These are phyloP conservation scores for Byssothecium circinans DNA, from an alignment of 2,329 filamentous ascomycete species.

Conservation along the genomic window DNA sequence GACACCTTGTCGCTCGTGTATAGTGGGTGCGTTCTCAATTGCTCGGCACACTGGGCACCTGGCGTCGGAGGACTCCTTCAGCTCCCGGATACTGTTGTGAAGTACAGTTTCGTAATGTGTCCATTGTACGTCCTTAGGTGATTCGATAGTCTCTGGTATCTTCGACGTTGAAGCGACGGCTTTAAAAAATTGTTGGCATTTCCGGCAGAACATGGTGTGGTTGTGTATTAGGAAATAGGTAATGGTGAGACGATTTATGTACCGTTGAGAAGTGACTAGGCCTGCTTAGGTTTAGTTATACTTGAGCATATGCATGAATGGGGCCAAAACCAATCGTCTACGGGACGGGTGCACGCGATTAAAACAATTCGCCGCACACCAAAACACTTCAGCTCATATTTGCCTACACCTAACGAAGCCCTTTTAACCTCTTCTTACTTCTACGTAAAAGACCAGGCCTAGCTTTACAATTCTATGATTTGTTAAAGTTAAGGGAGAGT, in stretches of 20 bases:
- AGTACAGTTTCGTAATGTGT: slow-evolving; percentile 15
- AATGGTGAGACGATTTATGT: background rate
- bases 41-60: slow-evolving; percentile 22
- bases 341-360: no score
- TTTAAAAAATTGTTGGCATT: slow-evolving; percentile 16
- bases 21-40: slow-evolving; percentile 14
- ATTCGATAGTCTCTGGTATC: slow-evolving; percentile 2
- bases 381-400: no score
- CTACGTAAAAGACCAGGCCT: no score
- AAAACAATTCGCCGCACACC: no score
- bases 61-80: slow-evolving; percentile 18
- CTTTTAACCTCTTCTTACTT: no score
- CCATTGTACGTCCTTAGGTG: slow-evolving; percentile 12
- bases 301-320: background rate
- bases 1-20: slow-evolving; percentile 10
- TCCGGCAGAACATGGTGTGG: slow-evolving; percentile 18
- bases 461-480: no score
- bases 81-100: slow-evolving; percentile 17
- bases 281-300: background rate
- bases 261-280: background rate
- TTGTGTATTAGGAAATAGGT: background rate
- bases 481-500: no score
- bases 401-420: no score
- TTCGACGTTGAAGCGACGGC: slow-evolving; percentile 5
- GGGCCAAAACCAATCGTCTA: background rate